Evolutionary conservation across 805 yeast species (phyloP), one percentile per base, ranked within the genome.

Genomic region (Isabelozyma gotoi): DNA sequence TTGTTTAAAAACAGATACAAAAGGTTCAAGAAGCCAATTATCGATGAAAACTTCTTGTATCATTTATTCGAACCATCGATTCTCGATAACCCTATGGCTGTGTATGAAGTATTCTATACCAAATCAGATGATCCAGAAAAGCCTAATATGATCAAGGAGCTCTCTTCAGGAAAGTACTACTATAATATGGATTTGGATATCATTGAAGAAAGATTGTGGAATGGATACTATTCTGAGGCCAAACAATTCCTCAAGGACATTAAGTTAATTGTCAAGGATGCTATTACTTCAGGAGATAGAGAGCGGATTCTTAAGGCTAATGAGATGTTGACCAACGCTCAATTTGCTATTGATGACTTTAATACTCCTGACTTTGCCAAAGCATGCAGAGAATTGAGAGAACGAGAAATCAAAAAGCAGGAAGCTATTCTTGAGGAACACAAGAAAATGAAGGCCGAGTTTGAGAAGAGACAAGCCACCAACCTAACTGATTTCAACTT

Each of bases 251-350:
- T 91, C 53, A 80, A 78, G 51, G 99, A 94, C 59, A 77, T 94
- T 36, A 89, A 84, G 56, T 76, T 86, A 80, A 92, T 94, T 32
- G 83, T 87, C 36, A 74, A 74, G 27, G 99, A 94, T 67, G 78
- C 96, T 0, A 73, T 76, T 27, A 80, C 82, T 0, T 65, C 77
- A 2, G 88, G 88, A 0, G 98, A 92, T 51, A 76, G 98, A 36
- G 99, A 94, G 45, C 74, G 96, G 42, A 70, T 85, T 4, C 62
- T 80, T 49, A 79, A 78, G 57, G 96, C 98, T 0, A 86, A 92
- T 43, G 99, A 94, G 62, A 91, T 94, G 98, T 80, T 79, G 59
- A 96, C 97, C 10, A 91, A 94, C 66, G 96, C 96, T 0, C 96
- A 90, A 62, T 96, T 94, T 59, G 96, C 95, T 5, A 77, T 94